Percentiles rank a stretch among this genome's conserved stretches.
Conservation (phyloP, 805 yeast species). For the Ogataea salicorniae region DNA sequence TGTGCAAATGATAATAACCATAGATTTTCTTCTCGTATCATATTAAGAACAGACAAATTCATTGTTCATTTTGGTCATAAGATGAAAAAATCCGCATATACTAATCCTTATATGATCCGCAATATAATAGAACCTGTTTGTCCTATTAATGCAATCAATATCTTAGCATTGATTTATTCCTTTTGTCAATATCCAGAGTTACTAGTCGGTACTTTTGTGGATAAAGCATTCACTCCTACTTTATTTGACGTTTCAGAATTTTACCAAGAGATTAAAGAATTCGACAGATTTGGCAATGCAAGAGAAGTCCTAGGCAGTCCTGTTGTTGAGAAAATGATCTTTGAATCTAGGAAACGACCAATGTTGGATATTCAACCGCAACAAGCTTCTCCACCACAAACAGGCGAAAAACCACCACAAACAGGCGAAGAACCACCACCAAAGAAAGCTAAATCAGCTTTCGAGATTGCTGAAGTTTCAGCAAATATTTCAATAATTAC, state of each 20-base stretch:
- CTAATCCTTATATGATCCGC: constrained; percentile 19
- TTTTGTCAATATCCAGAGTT: constrained; percentile 22
- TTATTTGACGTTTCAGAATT: constrained; percentile 27
- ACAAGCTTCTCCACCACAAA: background rate
- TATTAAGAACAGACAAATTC: constrained; percentile 25
- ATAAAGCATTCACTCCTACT: constrained; percentile 18
- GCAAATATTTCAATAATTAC: background rate
- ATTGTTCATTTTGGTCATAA: constrained; percentile 24
- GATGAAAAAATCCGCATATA: constrained; percentile 23
- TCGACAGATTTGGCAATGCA: constrained; percentile 25
- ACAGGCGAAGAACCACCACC: background rate
- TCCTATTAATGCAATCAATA: constrained; percentile 26
- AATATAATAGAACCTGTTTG: constrained; percentile 23
- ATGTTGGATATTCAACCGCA: background rate
- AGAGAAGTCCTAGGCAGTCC: constrained; percentile 19
- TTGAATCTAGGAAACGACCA: constrained; percentile 6
- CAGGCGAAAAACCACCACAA: background rate
- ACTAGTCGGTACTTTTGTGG: constrained; percentile 17
- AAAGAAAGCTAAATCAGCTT: background rate
- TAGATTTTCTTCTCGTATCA: constrained; percentile 16
- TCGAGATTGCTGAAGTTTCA: background rate
- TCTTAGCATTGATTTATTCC: constrained; percentile 24
- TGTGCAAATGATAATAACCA: constrained; percentile 17
- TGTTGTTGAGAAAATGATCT: constrained; percentile 17
- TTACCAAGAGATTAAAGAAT: constrained; percentile 18